These are phyloP conservation scores for Neltuma alba DNA, from an alignment of 306 rosid species.

Conservation along the genomic window DNA sequence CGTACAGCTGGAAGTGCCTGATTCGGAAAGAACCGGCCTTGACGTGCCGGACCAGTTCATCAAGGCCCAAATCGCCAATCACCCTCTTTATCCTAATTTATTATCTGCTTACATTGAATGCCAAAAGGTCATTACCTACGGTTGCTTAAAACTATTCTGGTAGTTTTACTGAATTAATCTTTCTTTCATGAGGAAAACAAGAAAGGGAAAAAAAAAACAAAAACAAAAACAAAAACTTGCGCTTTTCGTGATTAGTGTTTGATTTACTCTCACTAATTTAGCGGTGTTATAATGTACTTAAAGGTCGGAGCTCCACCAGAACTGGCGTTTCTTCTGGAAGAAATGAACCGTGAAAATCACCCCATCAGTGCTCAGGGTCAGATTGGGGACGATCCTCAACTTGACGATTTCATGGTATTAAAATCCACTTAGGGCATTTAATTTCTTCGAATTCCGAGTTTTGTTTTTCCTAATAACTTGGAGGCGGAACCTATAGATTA, in stretches of 20 bases:
- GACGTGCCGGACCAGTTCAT: slow-evolving; percentile 49
- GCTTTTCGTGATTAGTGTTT: not conserved
- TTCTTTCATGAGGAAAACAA: not conserved
- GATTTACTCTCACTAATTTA: not conserved
- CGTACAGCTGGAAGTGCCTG: slow-evolving; percentile 34
- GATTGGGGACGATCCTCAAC: slow-evolving; percentile 87
- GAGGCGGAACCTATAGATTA: not conserved
- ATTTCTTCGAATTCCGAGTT: not conserved
- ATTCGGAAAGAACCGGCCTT: slow-evolving; percentile 32
- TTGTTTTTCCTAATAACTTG: not conserved
- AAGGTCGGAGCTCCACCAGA: slow-evolving; percentile 90
- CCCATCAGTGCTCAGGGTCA: slow-evolving; percentile 37
- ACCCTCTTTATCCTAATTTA: slow-evolving; percentile 73
- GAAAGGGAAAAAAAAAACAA: not conserved
- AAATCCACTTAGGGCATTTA: not conserved
- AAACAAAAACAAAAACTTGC: too few species aligned
- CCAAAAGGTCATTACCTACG: slow-evolving; percentile 57
- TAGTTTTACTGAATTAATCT: not conserved
- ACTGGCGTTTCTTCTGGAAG: slow-evolving; percentile 62
- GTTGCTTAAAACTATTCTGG: not conserved
- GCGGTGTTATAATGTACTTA: not conserved
- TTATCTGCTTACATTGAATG: slow-evolving; percentile 71
- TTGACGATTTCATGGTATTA: slow-evolving; percentile 77
- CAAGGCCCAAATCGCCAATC: slow-evolving; percentile 73
- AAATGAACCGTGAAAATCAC: slow-evolving; percentile 52